These are phyloP conservation scores for Nematodospora valgi DNA, from an alignment of 805 yeast genomes.

Conservation along the genomic window DNA sequence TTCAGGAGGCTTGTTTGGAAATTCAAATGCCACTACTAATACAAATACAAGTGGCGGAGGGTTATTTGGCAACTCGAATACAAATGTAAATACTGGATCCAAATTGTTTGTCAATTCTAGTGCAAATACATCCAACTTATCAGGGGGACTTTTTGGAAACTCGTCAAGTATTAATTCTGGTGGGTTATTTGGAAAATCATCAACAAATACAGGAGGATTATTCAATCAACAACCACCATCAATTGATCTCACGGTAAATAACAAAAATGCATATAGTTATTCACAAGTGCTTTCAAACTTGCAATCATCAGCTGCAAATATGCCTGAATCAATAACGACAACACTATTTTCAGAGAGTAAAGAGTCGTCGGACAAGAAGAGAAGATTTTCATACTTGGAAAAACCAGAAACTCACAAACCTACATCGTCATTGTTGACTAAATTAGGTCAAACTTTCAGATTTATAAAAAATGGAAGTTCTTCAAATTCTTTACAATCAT, in stretches of 20 bases:
- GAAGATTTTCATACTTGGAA: conserved; percentile 15
- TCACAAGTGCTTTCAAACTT: conserved; percentile 21
- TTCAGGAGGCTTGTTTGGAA: conserved; percentile 21
- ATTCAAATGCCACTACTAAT: conserved; percentile 7
- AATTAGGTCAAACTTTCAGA: conserved; percentile 33
- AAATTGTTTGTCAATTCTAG: conserved; percentile 21
- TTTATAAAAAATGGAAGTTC: conserved; percentile 22
- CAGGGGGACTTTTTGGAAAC: conserved; percentile 19
- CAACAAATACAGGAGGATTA: conserved; percentile 3
- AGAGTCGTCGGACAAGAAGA: conserved; percentile 13
- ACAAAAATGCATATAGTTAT: conserved; percentile 28
- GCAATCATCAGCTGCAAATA: conserved; percentile 14
- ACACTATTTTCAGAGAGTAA: conserved; percentile 17
- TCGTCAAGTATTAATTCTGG: conserved; percentile 5
- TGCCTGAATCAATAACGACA: conserved; percentile 35
- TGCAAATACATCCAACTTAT: conserved; percentile 1
- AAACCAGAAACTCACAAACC: conserved; percentile 10
- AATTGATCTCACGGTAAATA: conserved; percentile 8
- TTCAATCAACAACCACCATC: conserved; percentile 6
- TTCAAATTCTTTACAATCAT: conserved; percentile 10
- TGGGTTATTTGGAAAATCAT: conserved; percentile 18
- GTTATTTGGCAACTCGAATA: conserved; percentile 19
- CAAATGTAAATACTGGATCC: conserved; percentile 12
- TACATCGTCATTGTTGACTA: conserved; percentile 23
- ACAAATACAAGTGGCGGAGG: conserved; percentile 15